Base-by-base conservation (phyloP, 2,329 filamentous ascomycete genomes). In the Talaromyces funiculosus region DNA sequence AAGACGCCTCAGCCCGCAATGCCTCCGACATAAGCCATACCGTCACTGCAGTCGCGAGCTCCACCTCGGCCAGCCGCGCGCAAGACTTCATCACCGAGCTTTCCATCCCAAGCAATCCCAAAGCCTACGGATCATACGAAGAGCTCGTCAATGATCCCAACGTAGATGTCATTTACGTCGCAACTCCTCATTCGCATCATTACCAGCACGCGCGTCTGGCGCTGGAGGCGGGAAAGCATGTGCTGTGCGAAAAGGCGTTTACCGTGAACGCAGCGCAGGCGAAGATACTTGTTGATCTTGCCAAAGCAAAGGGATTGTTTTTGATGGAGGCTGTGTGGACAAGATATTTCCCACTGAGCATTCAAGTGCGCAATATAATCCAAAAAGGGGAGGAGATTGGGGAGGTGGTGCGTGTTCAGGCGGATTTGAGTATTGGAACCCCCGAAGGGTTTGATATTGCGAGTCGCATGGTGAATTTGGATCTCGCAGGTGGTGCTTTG, bases 301-400 rank as follows among this genome's bases (percentile, higher is more conserved):
- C 92, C 6, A 84, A 80, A 72, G 81, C 84, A 69, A 93, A 91
- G 81, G 83, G 84, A 62, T 71, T 90, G 72, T 88, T 89, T 80
- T 77, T 93, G 63, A 92, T 92, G 89, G 90, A 93, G 76, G 90
- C 90, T 45, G 90, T 95, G 20, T 96, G 91, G 92, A 95, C 90
- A 37, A 82, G 92, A 62, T 94, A 88, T 78, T 94, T 96, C 78
- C 92, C 92, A 2, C 78, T 96, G 12, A 92, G 89, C 69, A 84
- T 91, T 72, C 85, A 92, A 69, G 76, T 92, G 22, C 67, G 77
- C 16, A 70, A 76, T 12, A 62, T 75, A 57, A 83, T 87, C 67
- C 77, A 78, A 65, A 82, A 86, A 65, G 86, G 86, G 3, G 43
- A 40, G 33, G 79, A 80, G 18, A 84, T 89, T 54, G 85, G 85